Evolutionary conservation across 2,329 filamentous ascomycete genomes (phyloP).

Genomic region (Fusarium austroafricanum): DNA sequence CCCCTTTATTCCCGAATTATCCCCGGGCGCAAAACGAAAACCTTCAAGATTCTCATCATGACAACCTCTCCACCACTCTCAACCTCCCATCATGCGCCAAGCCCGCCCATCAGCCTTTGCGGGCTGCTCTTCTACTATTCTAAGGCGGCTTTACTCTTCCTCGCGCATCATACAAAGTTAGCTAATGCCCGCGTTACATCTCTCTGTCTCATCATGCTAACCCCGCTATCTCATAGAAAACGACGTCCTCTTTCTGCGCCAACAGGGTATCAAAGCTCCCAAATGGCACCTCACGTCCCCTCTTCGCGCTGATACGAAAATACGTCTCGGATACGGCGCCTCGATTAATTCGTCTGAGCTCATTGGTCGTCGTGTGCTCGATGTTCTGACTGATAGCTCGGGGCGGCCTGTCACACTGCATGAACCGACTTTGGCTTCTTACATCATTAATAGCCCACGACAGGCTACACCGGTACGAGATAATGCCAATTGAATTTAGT

Average conservation of each 20-base stretch:
- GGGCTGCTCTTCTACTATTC: not conserved
- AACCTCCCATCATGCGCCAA: slow-evolving; percentile 32
- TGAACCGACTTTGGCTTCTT: slow-evolving; percentile 77
- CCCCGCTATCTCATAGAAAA: slow-evolving; percentile 48
- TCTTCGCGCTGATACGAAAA: slow-evolving; percentile 47
- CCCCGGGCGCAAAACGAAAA: slow-evolving; percentile 40
- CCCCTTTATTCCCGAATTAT: slow-evolving; percentile 40
- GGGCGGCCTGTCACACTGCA: slow-evolving; percentile 66
- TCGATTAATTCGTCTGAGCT: slow-evolving; percentile 64
- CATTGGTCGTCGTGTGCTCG: slow-evolving; percentile 71
- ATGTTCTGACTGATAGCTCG: slow-evolving; percentile 66
- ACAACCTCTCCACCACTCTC: slow-evolving; percentile 9
- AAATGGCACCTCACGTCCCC: slow-evolving; percentile 55
- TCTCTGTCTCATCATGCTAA: slow-evolving; percentile 24
- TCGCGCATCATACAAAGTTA: slow-evolving; percentile 46
- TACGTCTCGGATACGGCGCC: slow-evolving; percentile 59
- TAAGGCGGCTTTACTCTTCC: slow-evolving; percentile 43
- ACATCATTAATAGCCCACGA: slow-evolving; percentile 74
- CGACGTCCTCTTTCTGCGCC: slow-evolving; percentile 56
- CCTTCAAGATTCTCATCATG: slow-evolving; percentile 33
- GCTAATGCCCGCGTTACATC: not conserved
- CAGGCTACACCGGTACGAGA: slow-evolving; percentile 74
- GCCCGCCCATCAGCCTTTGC: slow-evolving; percentile 1
- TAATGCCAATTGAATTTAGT: not conserved
- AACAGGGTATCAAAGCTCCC: slow-evolving; percentile 51